Percentiles rank a stretch among this genome's conserved stretches.
Conservation (phyloP, 2,329 filamentous ascomycete genomes). For the Ilyonectria mors-panacis region DNA sequence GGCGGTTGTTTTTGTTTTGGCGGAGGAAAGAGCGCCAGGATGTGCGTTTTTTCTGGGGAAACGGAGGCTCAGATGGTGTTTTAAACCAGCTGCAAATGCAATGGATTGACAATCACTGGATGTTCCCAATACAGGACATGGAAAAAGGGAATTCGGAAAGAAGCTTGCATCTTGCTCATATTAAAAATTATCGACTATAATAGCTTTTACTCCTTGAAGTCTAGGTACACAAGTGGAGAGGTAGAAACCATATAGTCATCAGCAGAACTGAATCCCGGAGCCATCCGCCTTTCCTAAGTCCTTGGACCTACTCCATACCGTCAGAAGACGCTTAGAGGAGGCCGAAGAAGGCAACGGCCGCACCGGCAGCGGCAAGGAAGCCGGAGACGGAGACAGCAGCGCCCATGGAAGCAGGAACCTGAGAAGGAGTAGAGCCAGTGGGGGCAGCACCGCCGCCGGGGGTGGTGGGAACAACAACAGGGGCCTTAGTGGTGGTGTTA, state of each 20-base stretch:
- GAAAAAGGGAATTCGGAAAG: background rate
- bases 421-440: background rate
- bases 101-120: no score
- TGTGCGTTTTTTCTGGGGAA: no score
- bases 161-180: background rate
- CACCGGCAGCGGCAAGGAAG: background rate
- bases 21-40: no score
- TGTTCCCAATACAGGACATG: no score
- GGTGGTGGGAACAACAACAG: background rate
- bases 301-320: background rate
- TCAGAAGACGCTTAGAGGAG: background rate
- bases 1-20: no score
- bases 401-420: background rate
- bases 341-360: background rate
- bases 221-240: background rate
- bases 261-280: background rate
- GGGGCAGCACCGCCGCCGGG: background rate
- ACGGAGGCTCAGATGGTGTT: no score
- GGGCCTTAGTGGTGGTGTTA: background rate
- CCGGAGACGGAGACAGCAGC: background rate
- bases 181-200: slow-evolving; percentile 1
- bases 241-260: background rate
- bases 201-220: slow-evolving; percentile 1
- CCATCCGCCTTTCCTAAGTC: background rate
- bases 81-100: no score